Base-by-base conservation (phyloP, 179 eudicot genomes). In the Nepenthes alata region DNA sequence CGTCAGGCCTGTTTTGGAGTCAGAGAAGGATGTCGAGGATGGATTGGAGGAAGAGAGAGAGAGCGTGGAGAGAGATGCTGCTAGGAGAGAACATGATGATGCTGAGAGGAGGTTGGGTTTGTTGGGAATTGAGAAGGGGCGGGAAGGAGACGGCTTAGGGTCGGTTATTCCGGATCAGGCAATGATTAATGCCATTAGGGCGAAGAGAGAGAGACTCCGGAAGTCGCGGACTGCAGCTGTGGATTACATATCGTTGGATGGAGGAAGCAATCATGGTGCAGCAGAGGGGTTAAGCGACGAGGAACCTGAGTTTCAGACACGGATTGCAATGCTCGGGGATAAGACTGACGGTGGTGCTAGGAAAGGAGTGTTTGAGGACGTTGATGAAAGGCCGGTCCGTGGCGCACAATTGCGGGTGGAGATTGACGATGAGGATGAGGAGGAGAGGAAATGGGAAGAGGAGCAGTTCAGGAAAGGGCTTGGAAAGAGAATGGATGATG, bases 211-310 rank as follows among this genome's bases (percentile, higher is more conserved):
- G 74, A 75, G 89, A 57, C 65, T 82, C 37, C 77, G 98, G 72
- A 78, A 73, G 66, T 75, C 85, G 1, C 57, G 81, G 52, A 77
- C 87, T 38, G 97, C 95, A 0, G 95, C 87, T 2, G 85, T 85
- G 0, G 98, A 89, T 73, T 93, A 58, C 63, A 93, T 93, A 58
- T 72, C 98, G 38, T 64, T 93, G 65, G 98, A 93, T 70, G 70
- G 62, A 8, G 97, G 98, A 12, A 87, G 96, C 69, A 83, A 89
- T 82, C 96, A 93, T 53, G 98, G 96, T 53, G 98, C 63, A 44
- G 87, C 89, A 1, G 96, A 91, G 71, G 98, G 98, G n/a, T 67
- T 91, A 75, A 91, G 95, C 58, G 98, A 93, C 55, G 98, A 93
- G 70, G 98, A 93, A 70, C 93, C 96, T 0, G 98, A 93, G 78